Evolutionary conservation across 805 yeast genomes (phyloP), one percentile per base, ranked within the genome.

Genomic region (Saccharomyces eubayanus): DNA sequence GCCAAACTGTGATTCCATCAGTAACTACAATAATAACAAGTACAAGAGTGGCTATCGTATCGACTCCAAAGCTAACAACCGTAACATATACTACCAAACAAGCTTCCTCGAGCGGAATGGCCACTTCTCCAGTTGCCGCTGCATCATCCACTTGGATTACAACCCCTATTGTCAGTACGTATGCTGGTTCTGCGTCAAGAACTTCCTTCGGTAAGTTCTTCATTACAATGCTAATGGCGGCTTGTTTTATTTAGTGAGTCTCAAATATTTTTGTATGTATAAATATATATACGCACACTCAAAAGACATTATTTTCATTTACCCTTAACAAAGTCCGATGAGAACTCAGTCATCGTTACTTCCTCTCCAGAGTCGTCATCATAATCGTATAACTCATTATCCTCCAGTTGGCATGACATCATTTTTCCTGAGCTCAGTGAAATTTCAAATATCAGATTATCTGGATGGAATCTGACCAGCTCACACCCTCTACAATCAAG

Each of bases 351-450:
- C 14, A 94, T 78, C 24, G 91, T 81, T 20, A 90, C 97, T 69
- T 92, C 97, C 46, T 74, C 80, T 11, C 82, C 80, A 6, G 86
- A 84, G 59, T 83, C 80, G 53, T 94, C 98, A 67, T 94, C 98
- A 65, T 91, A 94, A 63, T 94, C 99, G 66, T 84, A 94, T 91
- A 96, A 91, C 66, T 94, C 98, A 51, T 81, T 83, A 29, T 90
- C 72, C 53, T 86, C 94, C 28, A 89, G 59, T 51, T 60, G 55
- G 27, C 63, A 63, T 30, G 64, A 63, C 59, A 69, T 57, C 1
- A 45, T 36, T 16, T 60, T 66, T 4, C 67, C 67, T 8, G 67
- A 57, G 4, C 45, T 49, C 46, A 66, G 50, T 40, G 62, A 61
- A 1, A 57, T 68, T 14, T 53, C 50, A 48, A 62, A 65, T 1